Evolutionary conservation across 163 green algal genomes (phyloP).

Genomic region (Chlamydomonas reinhardtii): DNA sequence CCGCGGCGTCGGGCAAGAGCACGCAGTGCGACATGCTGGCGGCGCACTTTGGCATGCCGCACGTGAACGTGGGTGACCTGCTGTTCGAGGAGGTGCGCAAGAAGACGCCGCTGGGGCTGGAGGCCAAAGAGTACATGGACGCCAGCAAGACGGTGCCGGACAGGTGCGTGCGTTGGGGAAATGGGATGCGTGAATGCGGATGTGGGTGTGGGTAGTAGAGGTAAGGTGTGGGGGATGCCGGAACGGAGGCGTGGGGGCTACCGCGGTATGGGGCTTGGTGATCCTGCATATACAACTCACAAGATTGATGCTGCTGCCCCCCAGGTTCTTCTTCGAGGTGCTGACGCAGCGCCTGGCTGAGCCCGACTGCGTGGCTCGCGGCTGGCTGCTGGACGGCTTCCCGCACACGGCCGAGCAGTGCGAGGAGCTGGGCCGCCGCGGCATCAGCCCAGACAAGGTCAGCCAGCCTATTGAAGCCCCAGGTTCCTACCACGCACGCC

Average conservation of each 20-base stretch:
- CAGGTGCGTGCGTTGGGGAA: slow-evolving; percentile 37
- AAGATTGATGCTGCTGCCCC: no score
- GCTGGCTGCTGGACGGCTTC: slow-evolving; percentile 87
- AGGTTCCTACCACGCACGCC: not conserved
- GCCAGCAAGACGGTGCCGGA: slow-evolving; percentile 79
- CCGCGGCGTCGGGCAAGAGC: slow-evolving; percentile 76
- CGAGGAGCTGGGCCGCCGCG: slow-evolving; percentile 36
- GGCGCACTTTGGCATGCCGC: slow-evolving; percentile 66
- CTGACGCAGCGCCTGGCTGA: slow-evolving; percentile 59
- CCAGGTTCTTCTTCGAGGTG: slow-evolving; percentile 57
- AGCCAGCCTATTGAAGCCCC: not conserved
- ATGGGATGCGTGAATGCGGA: not conserved
- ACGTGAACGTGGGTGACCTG: slow-evolving; percentile 79
- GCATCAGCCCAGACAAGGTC: slow-evolving; percentile 77
- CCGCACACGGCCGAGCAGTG: slow-evolving; percentile 76
- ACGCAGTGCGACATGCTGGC: slow-evolving; percentile 66
- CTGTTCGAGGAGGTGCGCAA: slow-evolving; percentile 73
- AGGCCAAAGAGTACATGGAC: slow-evolving; percentile 79
- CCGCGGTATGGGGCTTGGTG: no score
- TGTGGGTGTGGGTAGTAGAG: no score
- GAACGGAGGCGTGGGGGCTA: no score
- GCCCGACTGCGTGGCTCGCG: slow-evolving; percentile 67
- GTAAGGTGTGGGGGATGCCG: no score
- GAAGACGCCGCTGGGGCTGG: slow-evolving; percentile 63
- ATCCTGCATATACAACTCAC: no score